phyloP scores from a whole-genome alignment of 768 basidiomycete species.

The Lepiota venenata region DNA sequence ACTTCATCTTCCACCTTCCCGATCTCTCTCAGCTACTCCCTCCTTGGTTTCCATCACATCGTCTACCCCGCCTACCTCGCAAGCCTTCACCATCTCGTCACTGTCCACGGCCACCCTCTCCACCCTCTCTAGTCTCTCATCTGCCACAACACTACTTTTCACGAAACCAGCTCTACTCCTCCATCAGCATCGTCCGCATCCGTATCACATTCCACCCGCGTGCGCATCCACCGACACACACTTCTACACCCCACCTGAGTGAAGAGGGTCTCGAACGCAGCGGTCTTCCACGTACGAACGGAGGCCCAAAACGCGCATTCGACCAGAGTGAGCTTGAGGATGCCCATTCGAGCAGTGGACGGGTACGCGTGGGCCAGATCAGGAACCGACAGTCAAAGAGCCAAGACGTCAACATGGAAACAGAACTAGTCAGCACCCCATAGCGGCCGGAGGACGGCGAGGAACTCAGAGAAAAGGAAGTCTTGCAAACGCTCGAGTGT shows the following conservation, averaged over 20 bases:
- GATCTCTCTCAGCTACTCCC: slow-evolving; percentile 19
- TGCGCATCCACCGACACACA: slow-evolving; percentile 11
- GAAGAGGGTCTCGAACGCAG: slow-evolving; percentile 13
- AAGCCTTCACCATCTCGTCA: slow-evolving; percentile 12
- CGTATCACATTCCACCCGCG: slow-evolving; percentile 11
- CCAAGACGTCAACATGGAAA: not conserved
- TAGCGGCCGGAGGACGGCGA: not conserved
- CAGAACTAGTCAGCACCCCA: too few relatives aligned
- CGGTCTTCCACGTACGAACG: slow-evolving; percentile 14
- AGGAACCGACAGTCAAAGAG: slow-evolving; percentile 11
- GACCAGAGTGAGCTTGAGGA: slow-evolving; percentile 25
- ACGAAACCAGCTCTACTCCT: not conserved
- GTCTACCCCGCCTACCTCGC: slow-evolving; percentile 16
- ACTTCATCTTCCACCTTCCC: slow-evolving; percentile 4
- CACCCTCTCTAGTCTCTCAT: slow-evolving; percentile 7
- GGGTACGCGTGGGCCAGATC: slow-evolving; percentile 14
- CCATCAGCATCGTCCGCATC: slow-evolving; percentile 1
- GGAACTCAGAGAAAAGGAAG: not conserved
- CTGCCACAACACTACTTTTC: slow-evolving; percentile 8
- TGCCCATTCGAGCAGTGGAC: slow-evolving; percentile 1
- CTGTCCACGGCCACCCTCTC: slow-evolving; percentile 8
- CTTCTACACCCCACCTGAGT: slow-evolving; percentile 14
- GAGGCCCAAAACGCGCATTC: slow-evolving; percentile 30
- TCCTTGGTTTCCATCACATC: slow-evolving; percentile 13
- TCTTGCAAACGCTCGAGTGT: not conserved